phyloP scores from a whole-genome alignment of 2,329 filamentous ascomycete species.

The Neonectria coccinea region DNA sequence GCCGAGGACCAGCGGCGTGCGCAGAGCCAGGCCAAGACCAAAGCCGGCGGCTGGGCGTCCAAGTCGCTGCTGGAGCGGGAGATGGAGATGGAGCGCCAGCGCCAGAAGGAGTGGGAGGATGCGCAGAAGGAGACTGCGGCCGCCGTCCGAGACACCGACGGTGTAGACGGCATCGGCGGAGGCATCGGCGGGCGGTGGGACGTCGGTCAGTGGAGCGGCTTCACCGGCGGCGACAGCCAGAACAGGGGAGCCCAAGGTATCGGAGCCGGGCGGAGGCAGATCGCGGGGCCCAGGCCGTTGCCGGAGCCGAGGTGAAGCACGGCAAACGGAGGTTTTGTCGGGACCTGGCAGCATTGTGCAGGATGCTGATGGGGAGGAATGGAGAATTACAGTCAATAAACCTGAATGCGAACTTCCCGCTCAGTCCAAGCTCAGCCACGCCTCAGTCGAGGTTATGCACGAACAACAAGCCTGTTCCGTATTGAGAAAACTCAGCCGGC shows the following conservation, averaged over 20 bases:
- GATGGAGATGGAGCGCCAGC: slow-evolving; percentile 82
- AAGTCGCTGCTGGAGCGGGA: slow-evolving; percentile 82
- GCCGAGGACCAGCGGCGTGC: slow-evolving; percentile 70
- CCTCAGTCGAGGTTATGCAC: too few species aligned
- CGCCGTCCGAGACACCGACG: slow-evolving; percentile 62
- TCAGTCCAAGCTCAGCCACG: too few species aligned
- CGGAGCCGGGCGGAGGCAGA: slow-evolving; percentile 78
- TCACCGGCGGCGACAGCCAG: slow-evolving; percentile 79
- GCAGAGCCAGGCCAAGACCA: slow-evolving; percentile 70
- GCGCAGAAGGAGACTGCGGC: slow-evolving; percentile 74
- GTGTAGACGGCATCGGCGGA: slow-evolving; percentile 73
- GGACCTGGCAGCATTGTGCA: background rate
- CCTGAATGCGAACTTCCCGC: slow-evolving; percentile 1
- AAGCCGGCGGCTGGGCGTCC: slow-evolving; percentile 71
- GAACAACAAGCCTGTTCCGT: too few species aligned
- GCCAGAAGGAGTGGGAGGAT: slow-evolving; percentile 84
- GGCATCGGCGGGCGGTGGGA: slow-evolving; percentile 79
- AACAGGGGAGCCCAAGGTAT: slow-evolving; percentile 75
- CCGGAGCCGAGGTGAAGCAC: slow-evolving; percentile 54
- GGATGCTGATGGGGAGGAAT: background rate
- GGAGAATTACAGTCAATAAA: slow-evolving; percentile 4
- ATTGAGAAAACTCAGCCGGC: too few species aligned
- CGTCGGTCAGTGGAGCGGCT: slow-evolving; percentile 80
- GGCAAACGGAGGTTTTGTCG: background rate
- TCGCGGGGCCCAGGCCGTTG: slow-evolving; percentile 80